Evolutionary conservation across 83 land plant genomes (phyloP).

Genomic region (Diphasiastrum complanatum): DNA sequence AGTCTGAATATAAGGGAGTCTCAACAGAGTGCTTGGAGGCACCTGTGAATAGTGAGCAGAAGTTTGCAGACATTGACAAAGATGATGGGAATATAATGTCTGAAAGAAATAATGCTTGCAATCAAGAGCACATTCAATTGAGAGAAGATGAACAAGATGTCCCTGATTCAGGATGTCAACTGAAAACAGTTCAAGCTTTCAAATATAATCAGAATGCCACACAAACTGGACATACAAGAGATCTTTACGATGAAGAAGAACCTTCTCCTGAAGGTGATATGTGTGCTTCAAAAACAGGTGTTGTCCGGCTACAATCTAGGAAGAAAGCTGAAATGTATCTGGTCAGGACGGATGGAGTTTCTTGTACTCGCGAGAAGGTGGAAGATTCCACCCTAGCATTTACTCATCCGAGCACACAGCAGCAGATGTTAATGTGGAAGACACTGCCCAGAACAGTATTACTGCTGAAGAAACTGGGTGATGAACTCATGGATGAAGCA

Average conservation of each 20-base stretch:
- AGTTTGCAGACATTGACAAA: too few relatives aligned
- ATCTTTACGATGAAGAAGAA: conserved; percentile 24
- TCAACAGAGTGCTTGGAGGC: too few relatives aligned
- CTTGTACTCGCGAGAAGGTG: conserved; percentile 86
- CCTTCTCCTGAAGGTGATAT: conserved; percentile 62
- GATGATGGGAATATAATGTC: too few relatives aligned
- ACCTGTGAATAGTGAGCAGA: too few relatives aligned
- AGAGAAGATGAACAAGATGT: too few relatives aligned
- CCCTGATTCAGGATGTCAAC: too few relatives aligned
- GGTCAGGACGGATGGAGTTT: conserved; percentile 96
- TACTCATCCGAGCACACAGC: conserved; percentile 98
- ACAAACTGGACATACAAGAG: background rate
- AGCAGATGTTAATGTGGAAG: conserved; percentile 99
- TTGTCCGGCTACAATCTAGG: conserved; percentile 94
- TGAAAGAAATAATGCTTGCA: too few relatives aligned
- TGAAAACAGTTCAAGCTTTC: background rate
- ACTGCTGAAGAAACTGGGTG: conserved; percentile 82
- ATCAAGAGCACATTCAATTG: too few relatives aligned
- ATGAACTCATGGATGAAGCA: conserved; percentile 92
- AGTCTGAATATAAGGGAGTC: too few relatives aligned
- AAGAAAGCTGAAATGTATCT: conserved; percentile 97
- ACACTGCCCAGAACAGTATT: conserved; percentile 83
- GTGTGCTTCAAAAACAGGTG: conserved; percentile 97
- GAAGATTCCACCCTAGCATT: conserved; percentile 95
- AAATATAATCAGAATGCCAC: conserved; percentile 10